Base-by-base conservation (phyloP, 2,329 filamentous ascomycete species). In the Arthrobotrys musiformis region DNA sequence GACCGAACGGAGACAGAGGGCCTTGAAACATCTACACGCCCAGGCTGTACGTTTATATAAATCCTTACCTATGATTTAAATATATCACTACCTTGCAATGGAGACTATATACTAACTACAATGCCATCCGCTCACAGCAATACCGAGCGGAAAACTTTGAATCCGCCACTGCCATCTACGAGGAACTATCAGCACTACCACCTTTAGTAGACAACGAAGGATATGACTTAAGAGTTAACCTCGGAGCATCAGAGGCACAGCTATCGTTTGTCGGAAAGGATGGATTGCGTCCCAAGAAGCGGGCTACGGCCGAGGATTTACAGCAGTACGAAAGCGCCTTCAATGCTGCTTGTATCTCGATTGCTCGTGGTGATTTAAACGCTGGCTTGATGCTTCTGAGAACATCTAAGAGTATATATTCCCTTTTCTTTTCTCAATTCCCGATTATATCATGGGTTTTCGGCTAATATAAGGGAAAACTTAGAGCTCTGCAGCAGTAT, bases 241-340 rank as follows among this genome's bases (percentile, higher is more conserved):
- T 87, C n/a, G 86, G 89, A 4, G 93, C 92, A 1, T 86, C 89
- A 2, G 87, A 90, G 80, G 91, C 92, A 15, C 92, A 95, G 83
- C 84, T 92, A 11, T 87, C 90, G 79, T 94, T 91, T 91, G 85
- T 88, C 60, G 89, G 89, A 2, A 85, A 85, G 58, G 87, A 86
- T 17, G 83, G 87, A 79, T 81, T 86, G 44, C 85, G 87, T 42
- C 83, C 84, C 62, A 85, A 85, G 79, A 88, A 88, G 82, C 88
- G 88, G 81, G 85, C 87, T 7, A 84, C 84, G 5, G 85, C 87
- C 73, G 89, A 90, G 76, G 89, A 92, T 80, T 84, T 91, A 26
- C 91, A 93, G 78, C 88, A 90, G 1, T 95, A 95, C 80, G 93
- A 95, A 84, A 90, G 91, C 26, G 90, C 91, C 9, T 96, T 92